Conservation (phyloP, 768 basidiomycete species). For the Lactarius hengduanensis region DNA sequence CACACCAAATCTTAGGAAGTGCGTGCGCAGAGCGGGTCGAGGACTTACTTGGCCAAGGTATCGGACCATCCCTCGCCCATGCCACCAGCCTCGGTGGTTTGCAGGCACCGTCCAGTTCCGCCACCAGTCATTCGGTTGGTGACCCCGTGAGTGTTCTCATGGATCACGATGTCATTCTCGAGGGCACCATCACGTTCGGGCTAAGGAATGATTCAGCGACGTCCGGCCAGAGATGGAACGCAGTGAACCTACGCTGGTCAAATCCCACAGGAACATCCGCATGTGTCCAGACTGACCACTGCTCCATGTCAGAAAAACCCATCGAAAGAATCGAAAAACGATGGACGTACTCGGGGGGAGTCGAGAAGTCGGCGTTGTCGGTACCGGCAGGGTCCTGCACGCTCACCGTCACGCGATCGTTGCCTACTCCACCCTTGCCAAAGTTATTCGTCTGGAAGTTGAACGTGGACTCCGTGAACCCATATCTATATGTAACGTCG, state of each 20-base stretch:
- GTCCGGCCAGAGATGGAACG: slow-evolving; percentile 17
- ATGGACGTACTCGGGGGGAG: slow-evolving; percentile 43
- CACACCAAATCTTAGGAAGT: slow-evolving; percentile 8
- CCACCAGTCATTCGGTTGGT: slow-evolving; percentile 49
- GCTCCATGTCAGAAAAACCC: neutral
- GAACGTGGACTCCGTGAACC: slow-evolving; percentile 57
- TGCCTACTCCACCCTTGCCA: slow-evolving; percentile 48
- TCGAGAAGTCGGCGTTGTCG: slow-evolving; percentile 47
- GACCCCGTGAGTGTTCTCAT: slow-evolving; percentile 46
- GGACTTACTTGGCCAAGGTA: slow-evolving; percentile 32
- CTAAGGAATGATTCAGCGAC: slow-evolving; percentile 29
- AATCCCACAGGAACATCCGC: slow-evolving; percentile 42
- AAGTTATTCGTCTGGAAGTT: slow-evolving; percentile 63
- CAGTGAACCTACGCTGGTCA: slow-evolving; percentile 33
- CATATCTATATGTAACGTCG: slow-evolving; percentile 52
- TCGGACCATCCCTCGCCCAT: slow-evolving; percentile 79
- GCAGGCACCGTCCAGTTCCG: slow-evolving; percentile 57
- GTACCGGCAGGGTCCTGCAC: slow-evolving; percentile 50
- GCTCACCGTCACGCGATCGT: slow-evolving; percentile 50
- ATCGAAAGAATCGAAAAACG: neutral
- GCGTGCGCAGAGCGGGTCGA: neutral
- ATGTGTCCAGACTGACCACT: slow-evolving; percentile 43
- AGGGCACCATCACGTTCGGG: slow-evolving; percentile 63
- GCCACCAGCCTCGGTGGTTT: slow-evolving; percentile 61
- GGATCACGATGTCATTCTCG: slow-evolving; percentile 56